phyloP scores from a whole-genome alignment of 257 asterid species.

The Lavandula angustifolia region DNA sequence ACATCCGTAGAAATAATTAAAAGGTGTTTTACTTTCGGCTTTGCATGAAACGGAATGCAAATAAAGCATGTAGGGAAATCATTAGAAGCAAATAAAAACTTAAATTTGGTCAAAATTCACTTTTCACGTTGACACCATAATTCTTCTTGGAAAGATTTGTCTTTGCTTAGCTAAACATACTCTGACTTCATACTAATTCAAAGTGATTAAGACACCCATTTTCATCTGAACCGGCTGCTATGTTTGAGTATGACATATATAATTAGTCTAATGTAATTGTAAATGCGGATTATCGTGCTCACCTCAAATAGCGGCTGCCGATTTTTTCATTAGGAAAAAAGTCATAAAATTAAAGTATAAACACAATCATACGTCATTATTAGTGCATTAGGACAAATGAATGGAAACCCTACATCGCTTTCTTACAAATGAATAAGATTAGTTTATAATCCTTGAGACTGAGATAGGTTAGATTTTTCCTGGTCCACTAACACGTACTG shows the following conservation, averaged over 20 bases:
- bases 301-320: too few species aligned
- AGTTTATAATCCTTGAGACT: constrained; percentile 24
- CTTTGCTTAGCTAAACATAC: constrained; percentile 13
- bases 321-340: too few species aligned
- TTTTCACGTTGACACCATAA: constrained; percentile 28
- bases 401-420: neutral
- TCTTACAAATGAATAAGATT: constrained; percentile 25
- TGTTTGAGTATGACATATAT: too few species aligned
- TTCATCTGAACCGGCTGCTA: too few species aligned
- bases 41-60: constrained; percentile 21
- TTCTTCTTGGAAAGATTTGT: constrained; percentile 18
- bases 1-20: neutral
- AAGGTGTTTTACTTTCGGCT: constrained; percentile 33
- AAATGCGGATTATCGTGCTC: too few species aligned
- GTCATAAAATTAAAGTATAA: too few species aligned
- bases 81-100: constrained; percentile 17
- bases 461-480: constrained; percentile 30
- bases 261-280: too few species aligned
- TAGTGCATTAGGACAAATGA: constrained; percentile 4
- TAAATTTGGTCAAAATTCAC: constrained; percentile 23
- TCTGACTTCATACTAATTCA: constrained; percentile 11
- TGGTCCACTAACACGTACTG: constrained; percentile 30
- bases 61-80: constrained; percentile 15
- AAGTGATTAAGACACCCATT: neutral
- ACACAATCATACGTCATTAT: neutral